Evolutionary conservation across 331 rosid species (phyloP).

Genomic region (Dryas integrifolia): DNA sequence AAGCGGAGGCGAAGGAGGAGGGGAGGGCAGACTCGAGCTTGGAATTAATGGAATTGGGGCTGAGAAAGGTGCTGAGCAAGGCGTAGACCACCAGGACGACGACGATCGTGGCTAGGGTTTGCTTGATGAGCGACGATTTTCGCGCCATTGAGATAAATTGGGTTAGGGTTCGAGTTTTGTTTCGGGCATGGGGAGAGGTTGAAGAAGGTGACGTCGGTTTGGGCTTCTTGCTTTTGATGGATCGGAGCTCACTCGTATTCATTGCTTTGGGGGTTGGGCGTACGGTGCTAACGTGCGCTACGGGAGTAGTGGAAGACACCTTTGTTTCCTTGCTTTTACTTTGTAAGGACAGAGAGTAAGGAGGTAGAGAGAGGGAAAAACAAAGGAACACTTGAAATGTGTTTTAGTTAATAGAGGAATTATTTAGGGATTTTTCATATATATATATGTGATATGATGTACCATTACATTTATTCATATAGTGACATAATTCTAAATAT

Average conservation of each 20-base stretch:
- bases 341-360: too few species aligned
- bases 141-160: slow-evolving; percentile 45
- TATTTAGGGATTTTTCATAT: too few species aligned
- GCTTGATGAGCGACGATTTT: slow-evolving; percentile 55
- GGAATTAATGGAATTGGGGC: slow-evolving; percentile 35
- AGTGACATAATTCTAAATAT: neutral
- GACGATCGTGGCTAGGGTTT: slow-evolving; percentile 48
- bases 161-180: neutral
- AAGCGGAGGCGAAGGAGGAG: slow-evolving; percentile 28
- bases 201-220: neutral
- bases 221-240: slow-evolving; percentile 18
- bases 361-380: too few species aligned
- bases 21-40: slow-evolving; percentile 41
- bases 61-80: slow-evolving; percentile 54
- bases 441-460: neutral
- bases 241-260: slow-evolving; percentile 19
- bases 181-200: neutral
- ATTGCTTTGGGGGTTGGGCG: neutral
- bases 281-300: slow-evolving; percentile 1
- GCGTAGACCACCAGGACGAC: slow-evolving; percentile 48
- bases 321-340: neutral
- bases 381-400: too few species aligned
- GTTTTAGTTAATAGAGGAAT: too few species aligned
- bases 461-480: neutral
- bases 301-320: neutral